These are phyloP conservation scores for Grifola frondosa DNA, from an alignment of 1,284 basidiomycete genomes.

Conservation along the genomic window DNA sequence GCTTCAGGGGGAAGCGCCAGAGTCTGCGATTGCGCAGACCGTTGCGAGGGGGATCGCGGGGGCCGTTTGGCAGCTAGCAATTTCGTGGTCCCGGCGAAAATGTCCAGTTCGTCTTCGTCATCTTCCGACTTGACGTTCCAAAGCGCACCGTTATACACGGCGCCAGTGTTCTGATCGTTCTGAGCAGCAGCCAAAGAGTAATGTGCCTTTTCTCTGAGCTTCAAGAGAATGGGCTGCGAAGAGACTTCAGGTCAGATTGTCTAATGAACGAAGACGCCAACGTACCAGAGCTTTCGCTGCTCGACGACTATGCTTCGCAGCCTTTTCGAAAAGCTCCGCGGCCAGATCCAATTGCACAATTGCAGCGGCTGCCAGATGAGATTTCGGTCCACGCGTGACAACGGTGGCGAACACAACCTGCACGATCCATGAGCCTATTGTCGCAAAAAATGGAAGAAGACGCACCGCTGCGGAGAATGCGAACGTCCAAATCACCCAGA, in stretches of 20 bases:
- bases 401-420: conserved; percentile 30
- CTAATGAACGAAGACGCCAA: conserved; percentile 7
- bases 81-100: conserved; percentile 50
- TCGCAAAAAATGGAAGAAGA: conserved; percentile 3
- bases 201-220: conserved; percentile 31
- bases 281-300: conserved; percentile 33
- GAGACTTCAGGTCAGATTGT: background rate
- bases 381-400: conserved; percentile 29
- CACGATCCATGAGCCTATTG: background rate
- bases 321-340: conserved; percentile 29
- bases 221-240: conserved; percentile 26
- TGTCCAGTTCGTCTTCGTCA: conserved; percentile 63
- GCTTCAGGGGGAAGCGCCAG: background rate
- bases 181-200: conserved; percentile 21
- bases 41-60: conserved; percentile 21
- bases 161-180: conserved; percentile 10
- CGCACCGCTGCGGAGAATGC: conserved; percentile 40
- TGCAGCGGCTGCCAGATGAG: conserved; percentile 27
- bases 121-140: conserved; percentile 34
- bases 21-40: background rate
- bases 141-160: conserved; percentile 20
- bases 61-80: conserved; percentile 41
- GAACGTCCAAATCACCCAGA: conserved; percentile 40
- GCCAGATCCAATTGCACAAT: conserved; percentile 30
- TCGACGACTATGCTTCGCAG: conserved; percentile 30